Percentiles rank a stretch among this genome's conserved stretches.
Evolutionary conservation across 228 moss, liverwort and hornwort genomes (phyloP).

Genomic region (Sphagnum fallax): DNA sequence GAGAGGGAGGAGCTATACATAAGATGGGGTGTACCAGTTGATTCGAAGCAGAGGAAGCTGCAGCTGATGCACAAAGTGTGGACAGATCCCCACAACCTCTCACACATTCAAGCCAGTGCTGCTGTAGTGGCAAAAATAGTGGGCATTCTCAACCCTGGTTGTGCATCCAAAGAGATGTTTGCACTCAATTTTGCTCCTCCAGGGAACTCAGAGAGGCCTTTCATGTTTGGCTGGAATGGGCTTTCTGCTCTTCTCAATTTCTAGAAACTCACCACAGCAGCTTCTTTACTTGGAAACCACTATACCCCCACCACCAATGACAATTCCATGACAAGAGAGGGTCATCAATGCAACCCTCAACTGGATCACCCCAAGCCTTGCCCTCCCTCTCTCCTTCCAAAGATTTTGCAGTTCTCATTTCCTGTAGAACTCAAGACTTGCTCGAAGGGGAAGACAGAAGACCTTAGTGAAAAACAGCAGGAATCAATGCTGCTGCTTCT

Average conservation of each 20-base stretch:
- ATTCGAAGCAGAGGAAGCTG: conserved; percentile 80
- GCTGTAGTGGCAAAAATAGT: conserved; percentile 88
- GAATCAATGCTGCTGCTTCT: too few relatives aligned
- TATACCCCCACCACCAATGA: too few relatives aligned
- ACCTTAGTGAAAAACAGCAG: too few relatives aligned
- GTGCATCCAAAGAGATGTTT: conserved; percentile 96
- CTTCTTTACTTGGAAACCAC: too few relatives aligned
- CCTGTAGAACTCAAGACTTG: too few relatives aligned
- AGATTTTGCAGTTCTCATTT: too few relatives aligned
- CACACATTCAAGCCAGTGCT: conserved; percentile 91
- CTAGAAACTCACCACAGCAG: conserved; percentile 10
- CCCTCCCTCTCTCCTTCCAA: too few relatives aligned
- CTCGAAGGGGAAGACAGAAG: too few relatives aligned
- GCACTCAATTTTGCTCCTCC: conserved; percentile 89
- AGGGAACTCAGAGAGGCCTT: conserved; percentile 54
- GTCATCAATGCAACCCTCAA: too few relatives aligned
- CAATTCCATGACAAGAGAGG: too few relatives aligned
- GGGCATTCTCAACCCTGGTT: conserved; percentile 83
- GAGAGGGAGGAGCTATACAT: conserved; percentile 70
- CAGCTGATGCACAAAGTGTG: conserved; percentile 77
- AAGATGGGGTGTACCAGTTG: conserved; percentile 82
- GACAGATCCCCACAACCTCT: conserved; percentile 73
- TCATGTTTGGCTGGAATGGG: conserved; percentile 82
- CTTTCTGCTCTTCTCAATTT: conserved; percentile 76
- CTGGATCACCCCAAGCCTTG: too few relatives aligned